Evolutionary conservation across 2,329 filamentous ascomycete species (phyloP), one percentile per base, ranked within the genome.

Genomic region (Xylaria digitata): DNA sequence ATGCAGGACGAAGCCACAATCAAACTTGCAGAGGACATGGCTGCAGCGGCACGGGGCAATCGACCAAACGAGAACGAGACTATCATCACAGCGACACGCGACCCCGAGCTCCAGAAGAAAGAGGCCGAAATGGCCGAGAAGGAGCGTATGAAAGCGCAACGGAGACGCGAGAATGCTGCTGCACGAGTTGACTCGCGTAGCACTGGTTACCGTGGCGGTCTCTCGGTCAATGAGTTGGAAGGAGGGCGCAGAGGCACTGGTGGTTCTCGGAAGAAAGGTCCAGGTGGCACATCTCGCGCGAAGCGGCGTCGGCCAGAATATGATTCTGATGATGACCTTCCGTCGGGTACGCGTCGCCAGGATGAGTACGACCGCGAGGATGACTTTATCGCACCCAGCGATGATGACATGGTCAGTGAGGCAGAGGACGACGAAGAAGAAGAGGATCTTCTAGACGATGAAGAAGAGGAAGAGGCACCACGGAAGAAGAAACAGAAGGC

Each of bases 341-440:
- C 88, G 17, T 85, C 86, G 43, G 87, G 88, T 37, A 82, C 82
- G 52, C 85, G 85, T 37, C 86, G 87, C 59, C 86, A 90, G 66
- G 90, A 94, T 70, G 90, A 93, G 72, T 95, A 95, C 75, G 92
- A 94, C 69, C 85, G 90, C 75, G 91, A 91, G 40, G 92, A 95
- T 74, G 92, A 90, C 64, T 95, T 95, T 76, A 86, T 95, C 63
- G 92, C 90, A 3, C 84, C 84, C 3, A 93, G 90, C 73, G 92
- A 93, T 71, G 91, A 93, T 65, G 92, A 94, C 48, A 78, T 79
- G 62, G 77, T 80, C 48, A 75, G 73, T n/a, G 87, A 87, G 46
- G 80, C 83, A 65, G 87, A 86, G 37, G 87, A 83, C 2, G 88
- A 85, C 0, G 89, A 89, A 21, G 89, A 91, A 0, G 87, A 89